Evolutionary conservation across 495 filamentous ascomycete species (phyloP).

Genomic region (Xylaria acuta): DNA sequence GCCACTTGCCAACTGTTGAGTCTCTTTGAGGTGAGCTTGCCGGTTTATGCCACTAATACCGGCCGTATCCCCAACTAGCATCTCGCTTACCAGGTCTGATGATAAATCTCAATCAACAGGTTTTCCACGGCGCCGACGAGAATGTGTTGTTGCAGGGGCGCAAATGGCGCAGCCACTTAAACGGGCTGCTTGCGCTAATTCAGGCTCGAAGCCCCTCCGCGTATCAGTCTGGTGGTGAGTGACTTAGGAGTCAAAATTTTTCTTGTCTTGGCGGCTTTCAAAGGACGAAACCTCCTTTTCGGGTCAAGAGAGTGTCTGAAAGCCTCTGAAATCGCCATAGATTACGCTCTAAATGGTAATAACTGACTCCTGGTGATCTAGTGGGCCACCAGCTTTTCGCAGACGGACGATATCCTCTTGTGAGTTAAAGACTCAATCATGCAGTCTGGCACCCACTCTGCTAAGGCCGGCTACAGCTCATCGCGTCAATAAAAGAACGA

Average conservation of each 20-base stretch:
- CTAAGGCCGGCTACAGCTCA: slow-evolving; percentile 19
- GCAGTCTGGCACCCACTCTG: background rate
- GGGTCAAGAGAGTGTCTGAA: too few relatives aligned
- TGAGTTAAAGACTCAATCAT: background rate
- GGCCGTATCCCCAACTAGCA: background rate
- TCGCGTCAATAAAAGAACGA: slow-evolving; percentile 29
- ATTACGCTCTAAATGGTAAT: background rate
- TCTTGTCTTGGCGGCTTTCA: background rate
- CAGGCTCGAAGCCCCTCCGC: slow-evolving; percentile 12
- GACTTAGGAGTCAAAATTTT: background rate
- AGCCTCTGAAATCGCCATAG: too few relatives aligned
- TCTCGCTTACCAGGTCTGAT: background rate
- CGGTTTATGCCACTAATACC: background rate
- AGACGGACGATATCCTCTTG: slow-evolving; percentile 17
- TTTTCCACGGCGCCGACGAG: slow-evolving; percentile 15
- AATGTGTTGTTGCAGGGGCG: slow-evolving; percentile 8
- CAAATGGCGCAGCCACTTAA: slow-evolving; percentile 27
- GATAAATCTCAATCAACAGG: background rate
- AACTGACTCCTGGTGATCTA: background rate
- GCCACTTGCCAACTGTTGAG: slow-evolving; percentile 24
- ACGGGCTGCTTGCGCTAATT: slow-evolving; percentile 23
- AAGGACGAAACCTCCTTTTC: background rate
- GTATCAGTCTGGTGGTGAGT: slow-evolving; percentile 22
- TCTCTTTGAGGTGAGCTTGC: slow-evolving; percentile 23
- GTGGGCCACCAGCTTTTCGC: slow-evolving; percentile 16